Evolutionary conservation across 345 rosid species (phyloP).

Genomic region (Iberis pinnata): DNA sequence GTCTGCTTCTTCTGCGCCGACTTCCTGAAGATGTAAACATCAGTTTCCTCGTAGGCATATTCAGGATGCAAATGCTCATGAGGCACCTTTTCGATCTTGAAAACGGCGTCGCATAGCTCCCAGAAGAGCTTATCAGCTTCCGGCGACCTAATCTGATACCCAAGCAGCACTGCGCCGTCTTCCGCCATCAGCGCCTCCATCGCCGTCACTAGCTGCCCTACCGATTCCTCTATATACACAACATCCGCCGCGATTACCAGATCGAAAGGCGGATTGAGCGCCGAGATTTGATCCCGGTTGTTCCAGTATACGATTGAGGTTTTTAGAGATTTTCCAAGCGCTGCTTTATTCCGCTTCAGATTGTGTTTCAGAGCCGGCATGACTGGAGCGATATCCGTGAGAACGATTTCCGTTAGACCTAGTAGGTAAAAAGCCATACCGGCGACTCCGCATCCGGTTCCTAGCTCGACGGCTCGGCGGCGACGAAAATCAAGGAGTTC

Average conservation of each 20-base stretch:
- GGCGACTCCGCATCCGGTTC: slow-evolving; percentile 83
- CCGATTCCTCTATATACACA: slow-evolving; percentile 75
- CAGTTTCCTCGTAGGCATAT: slow-evolving; percentile 70
- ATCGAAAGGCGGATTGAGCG: slow-evolving; percentile 70
- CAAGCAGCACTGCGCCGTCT: slow-evolving; percentile 64
- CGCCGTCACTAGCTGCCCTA: slow-evolving; percentile 49
- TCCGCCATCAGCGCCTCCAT: slow-evolving; percentile 62
- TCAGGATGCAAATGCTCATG: slow-evolving; percentile 82
- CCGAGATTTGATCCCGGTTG: slow-evolving; percentile 50
- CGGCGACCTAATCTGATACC: slow-evolving; percentile 82
- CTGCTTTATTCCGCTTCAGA: slow-evolving; percentile 79
- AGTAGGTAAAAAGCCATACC: slow-evolving; percentile 79
- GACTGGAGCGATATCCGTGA: slow-evolving; percentile 80
- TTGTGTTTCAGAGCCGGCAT: slow-evolving; percentile 92
- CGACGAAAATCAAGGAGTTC: slow-evolving; percentile 57
- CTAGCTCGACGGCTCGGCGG: slow-evolving; percentile 68
- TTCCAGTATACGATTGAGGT: slow-evolving; percentile 63
- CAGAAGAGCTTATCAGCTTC: slow-evolving; percentile 79
- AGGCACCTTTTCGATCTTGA: slow-evolving; percentile 65
- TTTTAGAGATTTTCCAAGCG: slow-evolving; percentile 51
- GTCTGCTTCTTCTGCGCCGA: slow-evolving; percentile 27
- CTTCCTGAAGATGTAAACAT: slow-evolving; percentile 71
- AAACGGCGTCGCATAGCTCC: slow-evolving; percentile 60
- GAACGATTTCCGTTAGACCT: slow-evolving; percentile 65
- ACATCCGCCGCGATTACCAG: slow-evolving; percentile 81